Conservation (phyloP, 305 asterid species). For the Fraxinus dipetala region DNA sequence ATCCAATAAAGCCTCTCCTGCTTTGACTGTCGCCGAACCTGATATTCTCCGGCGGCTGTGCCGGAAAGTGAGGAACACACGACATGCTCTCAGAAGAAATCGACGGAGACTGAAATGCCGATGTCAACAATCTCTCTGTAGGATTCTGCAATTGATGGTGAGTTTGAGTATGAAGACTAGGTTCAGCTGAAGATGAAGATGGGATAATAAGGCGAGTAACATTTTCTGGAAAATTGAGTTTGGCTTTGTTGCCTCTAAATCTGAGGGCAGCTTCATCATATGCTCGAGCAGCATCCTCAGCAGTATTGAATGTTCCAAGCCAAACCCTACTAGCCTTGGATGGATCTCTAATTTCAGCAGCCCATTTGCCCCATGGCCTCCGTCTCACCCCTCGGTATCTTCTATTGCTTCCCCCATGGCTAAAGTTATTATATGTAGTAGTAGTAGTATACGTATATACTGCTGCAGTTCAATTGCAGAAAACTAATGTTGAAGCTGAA, state of each 20-base stretch:
- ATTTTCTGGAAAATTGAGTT: background rate
- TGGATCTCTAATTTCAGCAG: background rate
- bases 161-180: background rate
- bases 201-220: background rate
- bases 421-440: slow-evolving; percentile 20
- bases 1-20: background rate
- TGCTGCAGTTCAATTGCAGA: slow-evolving; percentile 15
- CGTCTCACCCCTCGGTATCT: background rate
- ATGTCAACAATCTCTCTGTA: background rate
- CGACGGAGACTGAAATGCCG: background rate
- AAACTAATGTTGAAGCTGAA: background rate
- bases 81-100: background rate
- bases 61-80: background rate
- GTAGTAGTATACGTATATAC: slow-evolving; percentile 21
- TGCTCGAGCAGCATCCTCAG: background rate
- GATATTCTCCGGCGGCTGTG: background rate
- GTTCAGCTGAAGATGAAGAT: background rate
- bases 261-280: background rate
- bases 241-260: background rate
- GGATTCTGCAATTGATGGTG: background rate
- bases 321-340: background rate
- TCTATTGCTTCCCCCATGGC: slow-evolving; percentile 5
- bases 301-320: background rate
- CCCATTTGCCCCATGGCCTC: background rate
- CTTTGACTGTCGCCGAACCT: background rate